A percentile compares a stretch with the other conserved stretches of the same genome.
phyloP scores from a whole-genome alignment of 805 yeast species.

The Kodamaea kakaduensis region DNA sequence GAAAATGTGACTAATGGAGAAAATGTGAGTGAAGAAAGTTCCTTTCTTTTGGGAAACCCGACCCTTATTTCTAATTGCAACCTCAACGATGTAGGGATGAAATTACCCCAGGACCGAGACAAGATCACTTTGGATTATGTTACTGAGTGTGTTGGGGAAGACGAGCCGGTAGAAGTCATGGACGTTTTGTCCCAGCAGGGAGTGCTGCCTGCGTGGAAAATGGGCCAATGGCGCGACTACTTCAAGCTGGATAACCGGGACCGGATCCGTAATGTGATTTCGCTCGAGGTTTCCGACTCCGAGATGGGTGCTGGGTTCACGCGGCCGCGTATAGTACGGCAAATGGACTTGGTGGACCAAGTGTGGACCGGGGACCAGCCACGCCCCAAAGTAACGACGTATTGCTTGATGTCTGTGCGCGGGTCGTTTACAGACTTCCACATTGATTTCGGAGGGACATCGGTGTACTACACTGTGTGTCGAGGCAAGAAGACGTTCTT shows the following conservation, averaged over 20 bases:
- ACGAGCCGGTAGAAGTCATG: slow-evolving; percentile 72
- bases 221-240: slow-evolving; percentile 73
- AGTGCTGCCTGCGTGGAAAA: slow-evolving; percentile 58
- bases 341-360: slow-evolving; percentile 63
- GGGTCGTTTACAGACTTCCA: slow-evolving; percentile 87
- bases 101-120: slow-evolving; percentile 42
- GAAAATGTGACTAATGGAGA: too few species aligned
- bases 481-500: slow-evolving; percentile 73
- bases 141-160: slow-evolving; percentile 57
- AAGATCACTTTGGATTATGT: slow-evolving; percentile 53
- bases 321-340: slow-evolving; percentile 64
- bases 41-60: slow-evolving; percentile 29
- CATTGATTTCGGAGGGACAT: slow-evolving; percentile 88
- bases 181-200: slow-evolving; percentile 81
- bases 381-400: slow-evolving; percentile 64
- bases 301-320: slow-evolving; percentile 47
- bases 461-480: slow-evolving; percentile 81
- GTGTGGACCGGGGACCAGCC: slow-evolving; percentile 48
- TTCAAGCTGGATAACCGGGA: slow-evolving; percentile 52
- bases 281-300: slow-evolving; percentile 65
- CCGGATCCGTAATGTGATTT: slow-evolving; percentile 72
- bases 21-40: too few species aligned
- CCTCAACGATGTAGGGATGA: slow-evolving; percentile 39
- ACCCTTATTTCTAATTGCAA: slow-evolving; percentile 37
- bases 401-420: slow-evolving; percentile 80